Evolutionary conservation across 2,329 filamentous ascomycete species (phyloP).

Genomic region (Botryosphaeria dothidea): DNA sequence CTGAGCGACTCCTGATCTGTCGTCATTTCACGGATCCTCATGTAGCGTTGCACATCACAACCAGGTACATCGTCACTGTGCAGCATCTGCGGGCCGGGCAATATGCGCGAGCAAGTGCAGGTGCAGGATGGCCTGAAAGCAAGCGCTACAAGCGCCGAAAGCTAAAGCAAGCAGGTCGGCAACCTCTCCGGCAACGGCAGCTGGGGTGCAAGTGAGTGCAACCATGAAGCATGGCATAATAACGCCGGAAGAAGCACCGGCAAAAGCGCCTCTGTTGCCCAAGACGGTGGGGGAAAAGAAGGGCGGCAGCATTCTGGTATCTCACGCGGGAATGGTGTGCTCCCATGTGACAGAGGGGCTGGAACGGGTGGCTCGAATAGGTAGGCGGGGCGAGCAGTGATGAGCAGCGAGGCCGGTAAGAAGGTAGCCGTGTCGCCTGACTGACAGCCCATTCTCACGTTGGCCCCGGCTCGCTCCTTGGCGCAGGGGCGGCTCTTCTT

Average conservation of each 20-base stretch:
- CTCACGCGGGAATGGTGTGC: constrained; percentile 3
- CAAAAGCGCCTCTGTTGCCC: background rate
- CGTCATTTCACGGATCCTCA: constrained; percentile 13
- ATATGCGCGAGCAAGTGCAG: constrained; percentile 1
- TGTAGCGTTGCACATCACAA: constrained; percentile 4
- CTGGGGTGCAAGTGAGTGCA: background rate
- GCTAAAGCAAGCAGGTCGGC: background rate
- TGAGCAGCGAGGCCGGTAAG: constrained; percentile 2
- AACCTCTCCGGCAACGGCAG: background rate
- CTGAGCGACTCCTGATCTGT: constrained; percentile 5
- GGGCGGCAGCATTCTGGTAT: background rate
- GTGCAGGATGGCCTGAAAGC: background rate
- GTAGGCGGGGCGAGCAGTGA: constrained; percentile 1
- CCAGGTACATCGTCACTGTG: background rate
- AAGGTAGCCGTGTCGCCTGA: constrained; percentile 4
- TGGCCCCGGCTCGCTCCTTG: background rate
- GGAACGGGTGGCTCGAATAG: background rate
- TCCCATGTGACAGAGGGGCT: constrained; percentile 12
- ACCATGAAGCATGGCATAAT: background rate
- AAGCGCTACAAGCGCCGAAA: background rate
- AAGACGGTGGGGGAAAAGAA: background rate
- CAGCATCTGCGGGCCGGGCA: background rate
- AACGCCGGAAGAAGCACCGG: constrained; percentile 15
- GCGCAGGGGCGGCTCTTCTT: constrained; percentile 7
- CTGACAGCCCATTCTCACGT: constrained; percentile 5